Evolutionary conservation across 768 basidiomycete species (phyloP).

Genomic region (Clitopilus hobsonii): DNA sequence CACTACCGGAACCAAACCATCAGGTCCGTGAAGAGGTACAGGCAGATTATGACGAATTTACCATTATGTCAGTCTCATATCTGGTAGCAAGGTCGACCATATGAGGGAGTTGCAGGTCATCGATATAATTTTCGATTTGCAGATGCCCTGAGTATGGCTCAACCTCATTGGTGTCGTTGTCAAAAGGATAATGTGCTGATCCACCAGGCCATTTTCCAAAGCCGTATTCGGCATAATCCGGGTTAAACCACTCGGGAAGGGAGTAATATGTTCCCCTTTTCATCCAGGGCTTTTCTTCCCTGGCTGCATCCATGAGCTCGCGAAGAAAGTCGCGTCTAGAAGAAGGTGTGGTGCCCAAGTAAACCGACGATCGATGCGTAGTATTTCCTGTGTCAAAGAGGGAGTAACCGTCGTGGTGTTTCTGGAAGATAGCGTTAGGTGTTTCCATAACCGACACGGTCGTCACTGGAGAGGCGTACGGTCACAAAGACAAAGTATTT

Average conservation of each 20-base stretch:
- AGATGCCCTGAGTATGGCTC: conserved; percentile 54
- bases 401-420: conserved; percentile 60
- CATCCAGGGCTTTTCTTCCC: conserved; percentile 41
- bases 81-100: conserved; percentile 43
- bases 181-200: conserved; percentile 45
- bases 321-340: conserved; percentile 41
- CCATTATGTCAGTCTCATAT: conserved; percentile 54
- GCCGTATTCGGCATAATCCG: conserved; percentile 47
- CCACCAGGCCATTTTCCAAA: conserved; percentile 49
- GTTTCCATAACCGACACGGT: background rate
- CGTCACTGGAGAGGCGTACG: conserved; percentile 19
- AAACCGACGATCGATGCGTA: conserved; percentile 42
- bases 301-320: conserved; percentile 47
- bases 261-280: conserved; percentile 58
- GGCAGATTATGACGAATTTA: conserved; percentile 12
- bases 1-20: conserved; percentile 27
- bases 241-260: conserved; percentile 57
- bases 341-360: conserved; percentile 32
- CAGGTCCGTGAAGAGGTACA: background rate
- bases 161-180: conserved; percentile 29
- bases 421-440: conserved; percentile 22
- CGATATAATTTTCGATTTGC: conserved; percentile 45
- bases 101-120: conserved; percentile 46
- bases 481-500: conserved; percentile 60
- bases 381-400: conserved; percentile 54